Base-by-base conservation (phyloP, 805 yeast genomes). In the Yamadazyma nakazawae region DNA sequence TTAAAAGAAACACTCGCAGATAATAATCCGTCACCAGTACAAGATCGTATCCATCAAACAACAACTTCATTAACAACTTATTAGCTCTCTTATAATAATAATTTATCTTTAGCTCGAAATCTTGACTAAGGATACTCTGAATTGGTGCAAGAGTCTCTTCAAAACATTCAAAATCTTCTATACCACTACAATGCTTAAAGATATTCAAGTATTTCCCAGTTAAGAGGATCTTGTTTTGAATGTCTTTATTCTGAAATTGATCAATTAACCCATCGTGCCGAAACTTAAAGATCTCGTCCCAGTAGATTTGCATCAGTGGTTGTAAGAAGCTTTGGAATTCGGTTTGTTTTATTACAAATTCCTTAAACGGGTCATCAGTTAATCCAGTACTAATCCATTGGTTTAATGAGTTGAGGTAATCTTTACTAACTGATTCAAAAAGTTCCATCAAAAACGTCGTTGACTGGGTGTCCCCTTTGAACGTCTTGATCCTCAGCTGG, bases 191-290 rank as follows among this genome's bases (percentile, higher is more conserved):
- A 47, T 76, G 81, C 46, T 80, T 75, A 37, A 86, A 72, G 2
- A 92, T 83, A 56, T 88, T 87, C 46, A 90, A 67, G 55, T 84
- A 84, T 63, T 89, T 91, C 1, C 99, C 99, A 0, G 97, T 88
- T 42, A 82, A 70, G 19, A 92, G 67, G 0, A 92, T 75, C 62
- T 85, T 84, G 41, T 75, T 74, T 53, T 85, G 85, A 6, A 82
- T 60, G 2, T 73, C 77, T 21, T 68, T 70, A 34, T 72, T 64
- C 6, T 71, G 65, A 49, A 92, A 80, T 52, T 84, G 89, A 45
- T 76, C 74, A 4, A 92, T 81, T 32, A 90, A 57, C 0, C 92
- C 95, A 56, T 88, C 95, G 41, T 77, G 77, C 41, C 91, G 74
- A 14, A 90, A 73, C 5, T 86, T 76, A 61, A 79, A 94, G 49